A percentile compares a stretch with the other conserved stretches of the same genome.
Evolutionary conservation across 345 rosid genomes (phyloP).

Genomic region (Sapria himalayana): DNA sequence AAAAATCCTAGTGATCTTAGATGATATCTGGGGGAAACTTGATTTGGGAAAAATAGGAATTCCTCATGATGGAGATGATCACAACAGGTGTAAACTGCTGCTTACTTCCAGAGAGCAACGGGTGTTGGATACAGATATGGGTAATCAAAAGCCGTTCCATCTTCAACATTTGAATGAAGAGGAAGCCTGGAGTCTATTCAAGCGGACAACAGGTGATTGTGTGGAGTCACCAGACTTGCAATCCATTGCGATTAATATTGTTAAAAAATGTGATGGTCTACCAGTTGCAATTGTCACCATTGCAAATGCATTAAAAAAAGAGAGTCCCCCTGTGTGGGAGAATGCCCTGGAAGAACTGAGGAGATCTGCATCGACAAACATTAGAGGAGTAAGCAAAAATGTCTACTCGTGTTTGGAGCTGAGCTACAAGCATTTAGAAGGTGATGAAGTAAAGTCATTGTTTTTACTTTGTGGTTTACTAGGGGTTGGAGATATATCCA

Average conservation of each 20-base stretch:
- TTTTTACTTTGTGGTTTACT: conserved; percentile 6
- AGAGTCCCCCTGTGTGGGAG: neutral
- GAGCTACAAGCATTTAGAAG: neutral
- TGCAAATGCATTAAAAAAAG: conserved; percentile 1
- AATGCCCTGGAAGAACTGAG: neutral
- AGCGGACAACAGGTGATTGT: neutral
- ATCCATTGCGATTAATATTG: neutral
- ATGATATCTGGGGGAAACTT: neutral
- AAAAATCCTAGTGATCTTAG: neutral
- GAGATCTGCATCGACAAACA: neutral
- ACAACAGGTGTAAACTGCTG: neutral
- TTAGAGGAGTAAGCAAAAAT: neutral
- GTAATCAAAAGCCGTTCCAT: neutral
- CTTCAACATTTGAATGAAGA: neutral
- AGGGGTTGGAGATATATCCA: conserved; percentile 1
- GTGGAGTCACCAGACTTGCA: neutral
- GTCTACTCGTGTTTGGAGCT: neutral
- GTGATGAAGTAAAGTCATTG: neutral
- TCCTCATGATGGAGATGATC: neutral
- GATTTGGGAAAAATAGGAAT: neutral
- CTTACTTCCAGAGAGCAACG: neutral
- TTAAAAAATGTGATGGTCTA: conserved; percentile 4
- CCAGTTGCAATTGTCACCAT: conserved; percentile 5
- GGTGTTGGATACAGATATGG: neutral
- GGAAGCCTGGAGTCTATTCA: conserved; percentile 8